Evolutionary conservation across 2,329 filamentous ascomycete genomes (phyloP), one percentile per base, ranked within the genome.

Genomic region (Aspergillus hiratsukae): DNA sequence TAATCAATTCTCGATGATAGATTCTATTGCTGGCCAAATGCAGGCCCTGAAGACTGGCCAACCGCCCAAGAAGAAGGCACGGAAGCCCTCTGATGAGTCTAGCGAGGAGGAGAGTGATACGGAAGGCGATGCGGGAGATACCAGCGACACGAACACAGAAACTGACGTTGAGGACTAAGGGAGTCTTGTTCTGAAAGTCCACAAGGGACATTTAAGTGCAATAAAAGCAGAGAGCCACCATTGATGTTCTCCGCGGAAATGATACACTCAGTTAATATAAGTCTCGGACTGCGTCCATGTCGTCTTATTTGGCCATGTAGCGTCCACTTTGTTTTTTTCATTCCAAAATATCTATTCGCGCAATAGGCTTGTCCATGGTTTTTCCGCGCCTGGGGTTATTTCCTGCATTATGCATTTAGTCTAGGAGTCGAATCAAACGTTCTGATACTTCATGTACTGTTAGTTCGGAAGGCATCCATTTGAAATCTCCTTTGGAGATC

Each of bases 21-120:
- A 96, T 76, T 91, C 91, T 1, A 81, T 97, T 64, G 92, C 91
- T 50, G 91, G 91, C 58, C 90, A 96, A 75, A 94, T 96, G 90
- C 87, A 87, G 60, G 88, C 88, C 11, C 84, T 96, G 59, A 95
- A 94, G 79, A 87, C 87, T 11, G 88, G 76, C 35, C 78, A 83
- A 41, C 69, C 78, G 41, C 75, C 78, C 48, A 86, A 85, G 78
- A 82, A 84, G 66, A 84, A 81, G 71, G 80, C 80, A 70, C 82
- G 79, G 69, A 78, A 75, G 64, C 71, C 74, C 56, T 75, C 69
- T 27, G 74, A 77, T 49, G 83, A 88, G 49, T 87, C 84, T n/a
- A 83, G 81, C 54, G 87, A 90, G 52, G 79, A 82, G 48, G 82
- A 82, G 56, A 84, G 82, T 67, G 81, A 84, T 61, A 85, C 82